phyloP scores from a whole-genome alignment of 306 rosid genomes.

The Quercus glauca region DNA sequence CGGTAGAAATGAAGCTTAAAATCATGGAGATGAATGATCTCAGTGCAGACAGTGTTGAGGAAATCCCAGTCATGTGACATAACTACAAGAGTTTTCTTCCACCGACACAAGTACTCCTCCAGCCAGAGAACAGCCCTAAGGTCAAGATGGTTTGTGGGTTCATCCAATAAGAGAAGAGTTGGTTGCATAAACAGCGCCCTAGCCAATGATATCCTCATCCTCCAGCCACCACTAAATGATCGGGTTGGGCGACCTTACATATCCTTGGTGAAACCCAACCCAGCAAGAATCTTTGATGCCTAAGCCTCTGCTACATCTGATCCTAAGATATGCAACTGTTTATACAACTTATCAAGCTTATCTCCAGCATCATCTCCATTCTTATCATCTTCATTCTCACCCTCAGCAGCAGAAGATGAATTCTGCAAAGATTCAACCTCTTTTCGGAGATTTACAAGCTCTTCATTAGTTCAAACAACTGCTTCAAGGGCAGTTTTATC shows the following conservation, averaged over 20 bases:
- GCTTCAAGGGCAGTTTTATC: slow-evolving; percentile 64
- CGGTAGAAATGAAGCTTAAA: slow-evolving; percentile 70
- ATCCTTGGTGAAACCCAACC: slow-evolving; percentile 72
- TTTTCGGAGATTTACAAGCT: slow-evolving; percentile 54
- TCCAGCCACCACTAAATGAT: slow-evolving; percentile 79
- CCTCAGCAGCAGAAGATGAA: slow-evolving; percentile 33
- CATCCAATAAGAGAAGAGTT: slow-evolving; percentile 66
- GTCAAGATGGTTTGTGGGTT: slow-evolving; percentile 72
- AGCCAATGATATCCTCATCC: slow-evolving; percentile 73
- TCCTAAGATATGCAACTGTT: slow-evolving; percentile 54
- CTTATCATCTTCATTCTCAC: slow-evolving; percentile 24
- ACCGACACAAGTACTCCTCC: slow-evolving; percentile 71
- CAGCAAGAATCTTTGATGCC: slow-evolving; percentile 80
- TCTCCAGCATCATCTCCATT: slow-evolving; percentile 43
- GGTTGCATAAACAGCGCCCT: slow-evolving; percentile 76
- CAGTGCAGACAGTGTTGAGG: slow-evolving; percentile 64
- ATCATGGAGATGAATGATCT: slow-evolving; percentile 78
- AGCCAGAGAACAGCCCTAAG: slow-evolving; percentile 80
- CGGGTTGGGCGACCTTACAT: slow-evolving; percentile 69
- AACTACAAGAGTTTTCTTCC: slow-evolving; percentile 76
- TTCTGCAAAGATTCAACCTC: slow-evolving; percentile 61
- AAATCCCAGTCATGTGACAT: slow-evolving; percentile 75
- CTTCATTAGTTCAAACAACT: slow-evolving; percentile 76
- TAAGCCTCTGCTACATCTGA: slow-evolving; percentile 77
- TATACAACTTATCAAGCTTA: slow-evolving; percentile 66